Conservation (phyloP, 2,329 filamentous ascomycete species). For the Fusarium drepaniforme region DNA sequence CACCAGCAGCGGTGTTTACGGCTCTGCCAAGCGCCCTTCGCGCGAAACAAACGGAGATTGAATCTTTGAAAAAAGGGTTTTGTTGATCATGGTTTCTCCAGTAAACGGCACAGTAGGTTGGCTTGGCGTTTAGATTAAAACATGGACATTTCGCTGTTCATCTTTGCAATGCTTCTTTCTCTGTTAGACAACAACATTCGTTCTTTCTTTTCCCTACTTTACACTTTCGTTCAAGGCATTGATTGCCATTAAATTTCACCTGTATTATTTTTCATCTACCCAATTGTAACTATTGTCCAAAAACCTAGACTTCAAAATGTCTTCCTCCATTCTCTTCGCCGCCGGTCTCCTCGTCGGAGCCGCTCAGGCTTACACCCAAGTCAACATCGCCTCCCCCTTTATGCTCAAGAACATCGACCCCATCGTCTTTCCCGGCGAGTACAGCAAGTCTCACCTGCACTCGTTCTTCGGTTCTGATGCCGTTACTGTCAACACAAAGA, state of each 20-base stretch:
- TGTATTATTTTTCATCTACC: neutral
- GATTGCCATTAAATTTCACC: neutral
- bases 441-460: neutral
- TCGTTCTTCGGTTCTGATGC: conserved; percentile 51
- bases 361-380: neutral
- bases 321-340: neutral
- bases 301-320: neutral
- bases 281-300: neutral
- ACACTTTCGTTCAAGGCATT: neutral
- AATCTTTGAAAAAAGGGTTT: neutral
- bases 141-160: neutral
- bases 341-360: neutral
- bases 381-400: neutral
- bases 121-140: neutral
- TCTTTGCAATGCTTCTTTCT: neutral
- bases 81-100: neutral
- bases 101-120: no score
- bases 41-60: neutral
- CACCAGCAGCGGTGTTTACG: neutral
- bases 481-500: conserved; percentile 46
- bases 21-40: neutral
- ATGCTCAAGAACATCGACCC: neutral
- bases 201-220: neutral
- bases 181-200: neutral
- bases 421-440: neutral